phyloP scores from a whole-genome alignment of 23 red algal genomes.

The Gracilaria domingensis region DNA sequence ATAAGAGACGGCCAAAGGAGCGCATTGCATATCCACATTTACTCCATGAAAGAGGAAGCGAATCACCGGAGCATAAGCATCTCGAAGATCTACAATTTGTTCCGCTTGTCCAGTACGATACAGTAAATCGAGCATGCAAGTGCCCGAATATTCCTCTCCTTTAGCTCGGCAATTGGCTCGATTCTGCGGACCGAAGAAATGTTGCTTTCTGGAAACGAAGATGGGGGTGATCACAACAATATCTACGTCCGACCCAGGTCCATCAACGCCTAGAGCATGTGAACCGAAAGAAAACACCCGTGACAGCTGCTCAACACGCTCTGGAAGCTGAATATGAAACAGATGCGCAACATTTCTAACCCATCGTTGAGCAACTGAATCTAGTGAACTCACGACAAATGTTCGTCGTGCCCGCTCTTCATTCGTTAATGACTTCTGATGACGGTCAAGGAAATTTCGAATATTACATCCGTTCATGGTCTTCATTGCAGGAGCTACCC shows the following conservation, averaged over 20 bases:
- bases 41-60: slow-evolving; percentile 19
- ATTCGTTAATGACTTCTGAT: background rate
- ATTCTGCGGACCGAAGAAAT: slow-evolving; percentile 6
- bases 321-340: slow-evolving; percentile 30
- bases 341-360: slow-evolving; percentile 1
- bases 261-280: slow-evolving; percentile 26
- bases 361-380: slow-evolving; percentile 9
- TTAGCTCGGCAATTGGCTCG: background rate
- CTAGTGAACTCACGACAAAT: background rate
- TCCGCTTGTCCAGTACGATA: background rate
- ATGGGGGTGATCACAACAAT: slow-evolving; percentile 17
- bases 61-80: slow-evolving; percentile 33
- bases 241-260: slow-evolving; percentile 29
- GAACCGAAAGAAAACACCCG: slow-evolving; percentile 19
- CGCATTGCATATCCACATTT: slow-evolving; percentile 38
- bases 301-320: slow-evolving; percentile 16
- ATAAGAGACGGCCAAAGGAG: slow-evolving; percentile 2
- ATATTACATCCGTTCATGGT: background rate
- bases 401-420: slow-evolving; percentile 11
- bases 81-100: slow-evolving; percentile 35
- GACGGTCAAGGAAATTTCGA: background rate
- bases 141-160: background rate
- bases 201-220: slow-evolving; percentile 14
- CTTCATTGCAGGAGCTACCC: background rate
- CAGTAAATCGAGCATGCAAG: slow-evolving; percentile 19